Percentiles rank a stretch among this genome's conserved stretches.
Evolutionary conservation across 192 early-diverging fungal species (phyloP).

Genomic region (Backusella morwellensis): DNA sequence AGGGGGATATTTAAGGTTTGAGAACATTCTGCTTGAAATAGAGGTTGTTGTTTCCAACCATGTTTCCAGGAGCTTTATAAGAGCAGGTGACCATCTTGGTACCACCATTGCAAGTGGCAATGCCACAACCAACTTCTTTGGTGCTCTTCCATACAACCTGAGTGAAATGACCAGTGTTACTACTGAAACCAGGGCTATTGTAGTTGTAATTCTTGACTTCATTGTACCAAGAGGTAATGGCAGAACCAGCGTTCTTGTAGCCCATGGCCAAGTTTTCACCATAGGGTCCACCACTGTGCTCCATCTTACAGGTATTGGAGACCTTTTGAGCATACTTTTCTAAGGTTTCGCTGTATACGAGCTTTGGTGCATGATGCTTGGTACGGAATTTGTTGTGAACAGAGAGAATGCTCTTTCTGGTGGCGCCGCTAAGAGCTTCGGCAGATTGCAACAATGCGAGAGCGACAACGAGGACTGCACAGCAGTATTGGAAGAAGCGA

Average conservation of each 20-base stretch:
- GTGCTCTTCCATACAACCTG: constrained; percentile 40
- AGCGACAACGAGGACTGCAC: background rate
- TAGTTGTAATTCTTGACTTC: constrained; percentile 43
- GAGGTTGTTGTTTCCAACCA: constrained; percentile 2
- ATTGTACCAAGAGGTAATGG: constrained; percentile 43
- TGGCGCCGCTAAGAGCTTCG: background rate
- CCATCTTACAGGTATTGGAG: constrained; percentile 38
- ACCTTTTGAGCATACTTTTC: constrained; percentile 40
- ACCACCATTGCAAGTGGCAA: constrained; percentile 23
- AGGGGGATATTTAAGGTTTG: background rate
- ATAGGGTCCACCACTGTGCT: constrained; percentile 36
- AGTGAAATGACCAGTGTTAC: constrained; percentile 46
- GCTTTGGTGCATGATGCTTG: constrained; percentile 30
- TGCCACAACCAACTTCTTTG: constrained; percentile 38
- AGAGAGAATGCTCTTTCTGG: constrained; percentile 20
- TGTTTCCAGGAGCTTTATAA: constrained; percentile 44
- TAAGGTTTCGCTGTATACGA: constrained; percentile 39
- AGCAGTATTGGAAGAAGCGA: background rate
- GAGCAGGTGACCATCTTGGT: constrained; percentile 41
- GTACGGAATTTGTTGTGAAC: constrained; percentile 45
- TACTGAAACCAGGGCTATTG: constrained; percentile 35
- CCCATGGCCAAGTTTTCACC: constrained; percentile 48
- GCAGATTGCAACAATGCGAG: background rate
- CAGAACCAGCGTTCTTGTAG: constrained; percentile 28
- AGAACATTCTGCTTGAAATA: constrained; percentile 38